Evolutionary conservation across 1,284 basidiomycete genomes (phyloP).

Genomic region (Microbotryum saponariae): DNA sequence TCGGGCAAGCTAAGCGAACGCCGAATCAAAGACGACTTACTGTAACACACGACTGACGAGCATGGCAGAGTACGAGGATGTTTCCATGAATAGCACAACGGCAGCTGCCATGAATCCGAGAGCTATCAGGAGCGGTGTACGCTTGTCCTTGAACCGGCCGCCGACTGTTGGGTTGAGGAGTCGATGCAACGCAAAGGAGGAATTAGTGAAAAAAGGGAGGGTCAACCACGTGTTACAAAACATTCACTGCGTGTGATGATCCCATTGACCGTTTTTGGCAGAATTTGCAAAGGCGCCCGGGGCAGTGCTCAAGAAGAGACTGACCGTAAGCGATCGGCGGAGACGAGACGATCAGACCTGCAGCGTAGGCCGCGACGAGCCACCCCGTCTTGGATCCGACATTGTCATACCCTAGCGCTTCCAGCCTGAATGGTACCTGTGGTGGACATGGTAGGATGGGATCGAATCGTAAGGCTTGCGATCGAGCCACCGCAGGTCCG

Average conservation of each 20-base stretch:
- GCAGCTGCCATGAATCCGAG: constrained; percentile 34
- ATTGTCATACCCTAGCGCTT: constrained; percentile 30
- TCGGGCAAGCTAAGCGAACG: background rate
- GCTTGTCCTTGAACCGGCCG: constrained; percentile 20
- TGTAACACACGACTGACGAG: constrained; percentile 34
- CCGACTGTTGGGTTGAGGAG: constrained; percentile 10
- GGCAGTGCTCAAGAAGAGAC: no score
- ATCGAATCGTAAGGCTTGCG: constrained; percentile 1
- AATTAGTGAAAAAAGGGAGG: no score
- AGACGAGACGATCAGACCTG: constrained; percentile 28
- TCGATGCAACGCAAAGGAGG: no score
- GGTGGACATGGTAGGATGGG: constrained; percentile 12
- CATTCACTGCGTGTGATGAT: no score
- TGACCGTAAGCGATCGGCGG: constrained; percentile 22
- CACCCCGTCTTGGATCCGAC: constrained; percentile 32
- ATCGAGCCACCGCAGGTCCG: constrained; percentile 11
- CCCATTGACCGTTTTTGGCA: no score
- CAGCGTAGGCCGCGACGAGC: constrained; percentile 33
- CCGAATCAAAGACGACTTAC: background rate
- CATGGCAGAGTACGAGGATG: constrained; percentile 21
- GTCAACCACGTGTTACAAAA: no score
- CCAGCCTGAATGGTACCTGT: constrained; percentile 31
- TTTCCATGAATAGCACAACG: constrained; percentile 35
- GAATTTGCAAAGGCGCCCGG: no score
- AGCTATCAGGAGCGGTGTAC: constrained; percentile 25